phyloP scores from a whole-genome alignment of 495 filamentous ascomycete genomes.

The Daldinia caldariorum region DNA sequence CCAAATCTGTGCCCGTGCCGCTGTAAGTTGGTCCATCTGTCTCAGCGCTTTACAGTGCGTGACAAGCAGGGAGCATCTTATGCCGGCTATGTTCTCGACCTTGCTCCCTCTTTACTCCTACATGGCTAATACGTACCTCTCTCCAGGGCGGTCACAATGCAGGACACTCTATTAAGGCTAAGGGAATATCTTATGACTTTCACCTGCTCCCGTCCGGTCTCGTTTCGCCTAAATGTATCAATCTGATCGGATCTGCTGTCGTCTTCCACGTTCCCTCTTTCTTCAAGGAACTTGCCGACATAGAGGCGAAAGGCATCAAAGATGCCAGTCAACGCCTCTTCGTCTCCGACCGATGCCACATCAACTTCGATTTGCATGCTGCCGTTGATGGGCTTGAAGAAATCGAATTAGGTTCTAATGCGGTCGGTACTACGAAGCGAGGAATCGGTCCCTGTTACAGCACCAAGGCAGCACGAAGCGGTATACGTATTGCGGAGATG shows the following conservation, averaged over 20 bases:
- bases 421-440: constrained; percentile 9
- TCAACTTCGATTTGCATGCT: constrained; percentile 12
- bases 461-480: constrained; percentile 8
- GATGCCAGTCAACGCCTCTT: constrained; percentile 1
- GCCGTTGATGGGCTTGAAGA: constrained; percentile 10
- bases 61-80: constrained; percentile 4
- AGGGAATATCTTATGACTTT: constrained; percentile 7
- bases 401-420: constrained; percentile 8
- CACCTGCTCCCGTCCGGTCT: constrained; percentile 7
- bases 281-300: constrained; percentile 12
- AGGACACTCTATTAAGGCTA: constrained; percentile 5
- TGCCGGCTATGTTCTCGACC: background rate
- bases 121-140: background rate
- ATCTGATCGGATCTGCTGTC: constrained; percentile 6
- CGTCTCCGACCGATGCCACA: constrained; percentile 2
- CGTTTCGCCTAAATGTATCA: constrained; percentile 3
- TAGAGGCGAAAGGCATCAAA: constrained; percentile 7
- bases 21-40: constrained; percentile 13
- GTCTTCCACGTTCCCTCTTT: constrained; percentile 8
- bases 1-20: constrained; percentile 7
- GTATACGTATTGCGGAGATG: constrained; percentile 8
- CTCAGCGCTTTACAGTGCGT: background rate
- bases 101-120: background rate
- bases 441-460: constrained; percentile 10
- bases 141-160: constrained; percentile 8